Evolutionary conservation across 1,139 yeast genomes (phyloP), one percentile per base, ranked within the genome.

Genomic region (Yamadazyma triangularis): DNA sequence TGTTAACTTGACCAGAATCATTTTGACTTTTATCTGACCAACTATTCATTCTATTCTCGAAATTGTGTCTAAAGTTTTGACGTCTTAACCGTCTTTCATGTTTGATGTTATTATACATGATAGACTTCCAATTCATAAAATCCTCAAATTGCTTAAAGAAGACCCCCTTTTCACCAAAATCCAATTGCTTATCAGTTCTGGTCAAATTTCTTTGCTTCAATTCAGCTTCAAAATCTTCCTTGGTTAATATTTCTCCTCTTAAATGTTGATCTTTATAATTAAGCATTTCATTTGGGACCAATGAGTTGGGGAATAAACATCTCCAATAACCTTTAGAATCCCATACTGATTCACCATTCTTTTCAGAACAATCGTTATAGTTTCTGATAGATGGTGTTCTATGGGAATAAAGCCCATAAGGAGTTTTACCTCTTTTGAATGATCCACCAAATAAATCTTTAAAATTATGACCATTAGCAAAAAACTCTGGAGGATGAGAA

Each of bases 251-350:
- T 20, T 51, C 52, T 16, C 49, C 47, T 1, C 52, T 45, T 25
- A 46, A 49, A 16, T 44, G 37, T 27, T 53, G 44, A 9, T 51
- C 44, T 50, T 62, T 65, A 34, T 48, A 46, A 23, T 47, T 46
- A 44, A 65, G 52, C 15, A 54, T 41, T 27, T 55, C 58, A 19
- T 58, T 51, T 0, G 67, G 59, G 13, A 78, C 64, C 22, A 58
- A 64, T 13, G 69, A 52, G 36, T 69, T 67, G 18, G 95, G 95
- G 58, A 88, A 83, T 33, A 88, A 61, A 56, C 96, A 88, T 48
- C 88, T 71, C 96, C 96, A 88, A 53, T 77, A 72, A 0, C 96
- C 96, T 26, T 70, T 63, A 13, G 75, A 60, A 47, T 84, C 91
- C 95, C 95, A 88, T 7, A 79, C 77, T 1, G 86, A 73, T 12